A percentile compares a stretch with the other conserved stretches of the same genome.
Evolutionary conservation across 176 grass and related monocot genomes (phyloP).

Genomic region (Aegilops sharonensis): DNA sequence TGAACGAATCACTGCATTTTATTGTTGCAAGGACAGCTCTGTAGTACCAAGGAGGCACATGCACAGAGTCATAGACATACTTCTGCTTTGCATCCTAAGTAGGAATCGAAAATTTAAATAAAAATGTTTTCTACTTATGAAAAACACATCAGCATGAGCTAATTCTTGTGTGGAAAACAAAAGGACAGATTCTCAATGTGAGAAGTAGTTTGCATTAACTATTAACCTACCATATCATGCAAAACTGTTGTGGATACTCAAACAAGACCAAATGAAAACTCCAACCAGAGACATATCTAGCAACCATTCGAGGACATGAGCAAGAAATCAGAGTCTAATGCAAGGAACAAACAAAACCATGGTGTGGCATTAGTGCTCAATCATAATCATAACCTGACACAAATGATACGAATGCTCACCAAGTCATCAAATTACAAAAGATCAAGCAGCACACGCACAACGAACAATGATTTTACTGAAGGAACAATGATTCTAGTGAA

Average conservation of each 20-base stretch:
- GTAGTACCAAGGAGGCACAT: neutral
- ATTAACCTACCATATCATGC: neutral
- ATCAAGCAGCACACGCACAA: neutral
- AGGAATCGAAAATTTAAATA: neutral
- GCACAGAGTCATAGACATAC: neutral
- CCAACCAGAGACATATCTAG: neutral
- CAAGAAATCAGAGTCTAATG: neutral
- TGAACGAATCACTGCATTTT: neutral
- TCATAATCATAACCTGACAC: neutral
- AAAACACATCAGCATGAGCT: neutral
- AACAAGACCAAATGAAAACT: neutral
- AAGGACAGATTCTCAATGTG: neutral
- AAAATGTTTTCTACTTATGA: neutral
- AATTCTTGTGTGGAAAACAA: neutral
- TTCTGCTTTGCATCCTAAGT: neutral
- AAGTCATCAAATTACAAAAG: neutral
- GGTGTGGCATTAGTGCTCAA: neutral
- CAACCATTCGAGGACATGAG: neutral
- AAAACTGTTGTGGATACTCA: neutral
- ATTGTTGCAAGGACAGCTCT: neutral
- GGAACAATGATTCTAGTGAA: too few species aligned
- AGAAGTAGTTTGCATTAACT: neutral
- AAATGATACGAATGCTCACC: neutral
- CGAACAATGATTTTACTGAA: neutral
- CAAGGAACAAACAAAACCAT: neutral